Evolutionary conservation across 208 protist species (phyloP).

Genomic region (Acanthamoeba castellanii): DNA sequence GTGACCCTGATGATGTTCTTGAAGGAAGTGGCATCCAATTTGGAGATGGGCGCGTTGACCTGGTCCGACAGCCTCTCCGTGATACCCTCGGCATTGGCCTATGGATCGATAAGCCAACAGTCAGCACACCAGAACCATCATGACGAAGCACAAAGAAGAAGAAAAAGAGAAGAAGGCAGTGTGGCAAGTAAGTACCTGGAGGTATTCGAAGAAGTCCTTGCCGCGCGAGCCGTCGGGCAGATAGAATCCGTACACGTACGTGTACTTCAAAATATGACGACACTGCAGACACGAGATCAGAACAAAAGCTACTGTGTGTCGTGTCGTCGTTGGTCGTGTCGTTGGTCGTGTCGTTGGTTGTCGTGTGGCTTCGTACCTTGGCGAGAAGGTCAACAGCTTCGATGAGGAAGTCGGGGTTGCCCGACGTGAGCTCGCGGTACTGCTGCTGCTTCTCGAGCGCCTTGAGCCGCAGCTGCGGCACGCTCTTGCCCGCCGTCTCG

Average conservation of each 20-base stretch:
- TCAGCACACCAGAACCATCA: background rate
- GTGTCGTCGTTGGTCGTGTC: too few species aligned
- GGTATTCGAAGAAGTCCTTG: constrained; percentile 72
- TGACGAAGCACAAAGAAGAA: too few species aligned
- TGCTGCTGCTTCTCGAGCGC: constrained; percentile 53
- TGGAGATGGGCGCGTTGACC: constrained; percentile 59
- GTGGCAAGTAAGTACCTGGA: background rate
- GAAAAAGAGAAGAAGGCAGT: too few species aligned
- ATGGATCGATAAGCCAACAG: background rate
- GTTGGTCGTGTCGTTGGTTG: too few species aligned
- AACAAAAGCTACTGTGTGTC: background rate
- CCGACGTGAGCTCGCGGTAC: constrained; percentile 73
- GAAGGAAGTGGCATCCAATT: constrained; percentile 50
- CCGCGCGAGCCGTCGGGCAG: constrained; percentile 73
- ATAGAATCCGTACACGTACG: constrained; percentile 86
- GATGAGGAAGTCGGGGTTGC: constrained; percentile 78
- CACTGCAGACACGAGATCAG: constrained; percentile 45
- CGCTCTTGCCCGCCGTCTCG: constrained; percentile 69
- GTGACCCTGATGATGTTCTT: constrained; percentile 69
- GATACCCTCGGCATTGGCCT: constrained; percentile 71
- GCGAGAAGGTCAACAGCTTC: constrained; percentile 79
- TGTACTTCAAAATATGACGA: constrained; percentile 85
- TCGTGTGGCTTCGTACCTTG: background rate
- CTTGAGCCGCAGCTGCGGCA: constrained; percentile 39
- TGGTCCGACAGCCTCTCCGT: constrained; percentile 62